A percentile compares a stretch with the other conserved stretches of the same genome.
Evolutionary conservation across 176 grass and related monocot species (phyloP).

Genomic region (Dendrocalamus sinicus): DNA sequence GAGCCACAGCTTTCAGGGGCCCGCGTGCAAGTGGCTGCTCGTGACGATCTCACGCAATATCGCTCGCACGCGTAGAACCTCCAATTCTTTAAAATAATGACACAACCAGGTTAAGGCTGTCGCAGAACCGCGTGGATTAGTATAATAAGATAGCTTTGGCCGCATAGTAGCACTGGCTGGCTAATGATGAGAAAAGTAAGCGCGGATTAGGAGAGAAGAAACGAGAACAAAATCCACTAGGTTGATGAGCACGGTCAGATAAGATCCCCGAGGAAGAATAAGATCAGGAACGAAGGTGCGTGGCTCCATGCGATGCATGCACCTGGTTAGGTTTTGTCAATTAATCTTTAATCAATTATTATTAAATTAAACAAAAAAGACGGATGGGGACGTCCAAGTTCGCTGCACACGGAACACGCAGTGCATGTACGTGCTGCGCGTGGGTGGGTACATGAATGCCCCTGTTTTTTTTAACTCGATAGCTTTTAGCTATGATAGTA

Average conservation of each 20-base stretch:
- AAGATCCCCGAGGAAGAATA: neutral
- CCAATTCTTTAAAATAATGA: neutral
- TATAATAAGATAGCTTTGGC: neutral
- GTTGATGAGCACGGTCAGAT: neutral
- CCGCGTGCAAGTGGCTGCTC: neutral
- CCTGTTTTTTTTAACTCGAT: no score
- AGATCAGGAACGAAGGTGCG: neutral
- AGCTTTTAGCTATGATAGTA: no score
- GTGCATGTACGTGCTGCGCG: neutral
- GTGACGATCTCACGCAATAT: no score
- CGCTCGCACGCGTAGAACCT: neutral
- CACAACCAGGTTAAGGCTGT: neutral
- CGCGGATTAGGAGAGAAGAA: neutral
- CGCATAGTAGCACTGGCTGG: neutral
- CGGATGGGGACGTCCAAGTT: slow-evolving; percentile 18
- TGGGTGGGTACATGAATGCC: slow-evolving; percentile 22
- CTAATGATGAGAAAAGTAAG: neutral
- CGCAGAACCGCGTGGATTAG: neutral
- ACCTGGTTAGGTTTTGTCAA: neutral
- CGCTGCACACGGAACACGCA: slow-evolving; percentile 25
- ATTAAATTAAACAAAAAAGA: slow-evolving; percentile 13
- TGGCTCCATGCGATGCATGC: slow-evolving; percentile 22
- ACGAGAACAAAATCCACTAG: neutral
- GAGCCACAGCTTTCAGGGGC: neutral
- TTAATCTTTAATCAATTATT: neutral